Conservation (phyloP, 257 asterid genomes). For the Fraxinus pennsylvanica region DNA sequence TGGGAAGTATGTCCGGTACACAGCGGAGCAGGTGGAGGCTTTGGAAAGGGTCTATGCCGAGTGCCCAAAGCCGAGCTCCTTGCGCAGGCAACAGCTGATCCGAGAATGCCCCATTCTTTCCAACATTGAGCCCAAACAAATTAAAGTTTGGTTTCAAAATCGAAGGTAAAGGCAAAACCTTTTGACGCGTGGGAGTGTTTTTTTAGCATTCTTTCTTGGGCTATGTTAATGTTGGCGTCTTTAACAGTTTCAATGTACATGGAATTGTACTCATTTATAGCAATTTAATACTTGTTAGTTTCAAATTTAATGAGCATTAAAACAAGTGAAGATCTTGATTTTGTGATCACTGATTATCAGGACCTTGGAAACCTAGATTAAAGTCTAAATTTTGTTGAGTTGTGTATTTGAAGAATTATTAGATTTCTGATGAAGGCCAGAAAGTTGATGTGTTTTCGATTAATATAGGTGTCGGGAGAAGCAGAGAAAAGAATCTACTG, state of each 20-base stretch:
- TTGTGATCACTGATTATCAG: constrained; percentile 2
- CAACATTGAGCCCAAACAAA: constrained; percentile 89
- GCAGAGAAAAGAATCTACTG: constrained; percentile 79
- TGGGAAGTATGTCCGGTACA: constrained; percentile 86
- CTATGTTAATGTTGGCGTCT: neutral
- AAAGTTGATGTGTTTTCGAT: neutral
- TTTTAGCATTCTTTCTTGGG: neutral
- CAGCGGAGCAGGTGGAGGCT: constrained; percentile 94
- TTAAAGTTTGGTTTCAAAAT: constrained; percentile 96
- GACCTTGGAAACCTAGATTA: constrained; percentile 5
- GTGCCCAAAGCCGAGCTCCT: constrained; percentile 88
- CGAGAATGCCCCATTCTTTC: constrained; percentile 81
- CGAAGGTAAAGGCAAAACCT: constrained; percentile 55
- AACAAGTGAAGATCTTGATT: neutral
- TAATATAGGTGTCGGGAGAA: constrained; percentile 84
- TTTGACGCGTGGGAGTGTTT: neutral
- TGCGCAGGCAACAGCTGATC: constrained; percentile 85
- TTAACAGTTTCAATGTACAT: neutral
- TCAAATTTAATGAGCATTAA: neutral
- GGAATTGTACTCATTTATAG: neutral
- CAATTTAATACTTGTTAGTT: constrained; percentile 3
- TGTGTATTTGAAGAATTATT: neutral
- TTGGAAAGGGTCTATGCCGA: constrained; percentile 87
- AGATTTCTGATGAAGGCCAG: neutral
- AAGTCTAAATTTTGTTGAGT: neutral